phyloP scores from a whole-genome alignment of 2,329 filamentous ascomycete genomes.

The Aspergillus fijiensis region DNA sequence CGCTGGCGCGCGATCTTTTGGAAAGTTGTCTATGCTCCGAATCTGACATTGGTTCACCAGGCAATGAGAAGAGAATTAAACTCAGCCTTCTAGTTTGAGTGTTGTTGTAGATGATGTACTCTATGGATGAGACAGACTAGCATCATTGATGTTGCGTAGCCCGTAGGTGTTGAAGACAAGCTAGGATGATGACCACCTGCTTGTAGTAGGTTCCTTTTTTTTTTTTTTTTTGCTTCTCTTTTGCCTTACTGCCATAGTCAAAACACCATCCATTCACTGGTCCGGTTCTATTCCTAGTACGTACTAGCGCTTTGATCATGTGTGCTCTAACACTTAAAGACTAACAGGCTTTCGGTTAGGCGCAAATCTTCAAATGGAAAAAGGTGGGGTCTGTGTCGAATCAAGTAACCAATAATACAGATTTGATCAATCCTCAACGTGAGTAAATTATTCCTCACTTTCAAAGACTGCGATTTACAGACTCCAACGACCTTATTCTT shows the following conservation, averaged over 20 bases:
- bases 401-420: neutral
- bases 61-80: neutral
- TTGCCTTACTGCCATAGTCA: no score
- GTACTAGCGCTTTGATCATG: neutral
- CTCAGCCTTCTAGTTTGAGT: neutral
- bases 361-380: neutral
- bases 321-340: neutral
- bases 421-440: neutral
- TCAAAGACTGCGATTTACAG: neutral
- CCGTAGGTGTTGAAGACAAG: neutral
- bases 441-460: neutral
- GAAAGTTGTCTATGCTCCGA: constrained; percentile 22
- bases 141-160: neutral
- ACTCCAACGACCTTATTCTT: neutral
- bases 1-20: constrained; percentile 33
- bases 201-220: neutral
- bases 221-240: constrained; percentile 1
- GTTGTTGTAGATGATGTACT: neutral
- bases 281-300: neutral
- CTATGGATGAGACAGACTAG: neutral
- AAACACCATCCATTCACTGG: neutral
- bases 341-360: neutral
- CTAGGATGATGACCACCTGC: neutral
- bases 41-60: constrained; percentile 17
- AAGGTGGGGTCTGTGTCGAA: neutral